Evolutionary conservation across 805 yeast species (phyloP).

Genomic region (Grigorovia yakushimaensis): DNA sequence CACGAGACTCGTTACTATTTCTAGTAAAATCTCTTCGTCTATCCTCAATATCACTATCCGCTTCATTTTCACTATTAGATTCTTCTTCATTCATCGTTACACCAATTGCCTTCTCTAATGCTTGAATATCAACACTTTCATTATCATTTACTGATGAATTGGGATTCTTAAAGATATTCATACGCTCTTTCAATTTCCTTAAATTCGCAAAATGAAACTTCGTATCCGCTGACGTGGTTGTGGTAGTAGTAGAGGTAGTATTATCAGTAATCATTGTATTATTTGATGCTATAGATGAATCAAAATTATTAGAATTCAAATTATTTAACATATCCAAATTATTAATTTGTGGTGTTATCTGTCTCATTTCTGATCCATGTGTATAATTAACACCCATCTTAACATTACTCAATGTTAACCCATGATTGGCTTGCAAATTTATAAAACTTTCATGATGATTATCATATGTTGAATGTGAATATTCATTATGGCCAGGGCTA

Average conservation of each 20-base stretch:
- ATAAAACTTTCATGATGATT: too few relatives aligned
- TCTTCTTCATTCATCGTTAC: slow-evolving; percentile 13
- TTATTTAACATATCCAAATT: not conserved
- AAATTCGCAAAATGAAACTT: slow-evolving; percentile 29
- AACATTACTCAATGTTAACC: not conserved
- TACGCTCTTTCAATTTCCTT: slow-evolving; percentile 26
- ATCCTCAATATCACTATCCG: not conserved
- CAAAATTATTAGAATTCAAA: slow-evolving; percentile 7
- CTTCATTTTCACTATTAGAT: slow-evolving; percentile 12
- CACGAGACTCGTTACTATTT: not conserved
- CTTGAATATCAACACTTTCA: slow-evolving; percentile 24
- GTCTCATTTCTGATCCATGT: slow-evolving; percentile 10
- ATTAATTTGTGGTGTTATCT: slow-evolving; percentile 15
- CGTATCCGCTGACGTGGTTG: slow-evolving; percentile 26
- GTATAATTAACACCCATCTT: slow-evolving; percentile 17
- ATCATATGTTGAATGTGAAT: too few relatives aligned
- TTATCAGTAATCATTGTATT: slow-evolving; percentile 15
- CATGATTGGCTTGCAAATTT: too few relatives aligned
- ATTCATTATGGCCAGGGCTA: too few relatives aligned
- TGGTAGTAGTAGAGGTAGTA: slow-evolving; percentile 18
- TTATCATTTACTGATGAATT: slow-evolving; percentile 8
- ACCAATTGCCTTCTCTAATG: slow-evolving; percentile 30
- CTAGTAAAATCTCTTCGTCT: not conserved
- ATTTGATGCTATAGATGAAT: slow-evolving; percentile 20
- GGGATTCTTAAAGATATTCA: slow-evolving; percentile 28